A percentile compares a stretch with the other conserved stretches of the same genome.
These are phyloP conservation scores for Blastobotrys terrestris DNA, from an alignment of 805 yeast species.

Conservation along the genomic window DNA sequence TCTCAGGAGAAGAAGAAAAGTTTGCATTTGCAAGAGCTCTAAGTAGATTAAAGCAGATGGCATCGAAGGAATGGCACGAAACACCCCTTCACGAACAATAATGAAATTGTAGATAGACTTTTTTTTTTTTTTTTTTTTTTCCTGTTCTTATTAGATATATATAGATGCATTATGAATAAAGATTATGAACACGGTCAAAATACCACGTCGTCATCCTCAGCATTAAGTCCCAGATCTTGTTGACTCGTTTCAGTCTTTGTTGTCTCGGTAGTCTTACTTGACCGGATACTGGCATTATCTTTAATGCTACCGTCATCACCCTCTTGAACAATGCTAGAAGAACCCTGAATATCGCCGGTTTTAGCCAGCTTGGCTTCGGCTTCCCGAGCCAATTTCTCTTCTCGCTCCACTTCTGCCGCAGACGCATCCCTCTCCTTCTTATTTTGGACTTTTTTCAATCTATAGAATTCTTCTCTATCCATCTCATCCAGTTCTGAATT, in stretches of 20 bases:
- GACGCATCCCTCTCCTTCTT: conserved; percentile 82
- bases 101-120: neutral
- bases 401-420: conserved; percentile 42
- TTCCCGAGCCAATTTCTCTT: conserved; percentile 7
- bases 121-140: neutral
- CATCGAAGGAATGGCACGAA: conserved; percentile 75
- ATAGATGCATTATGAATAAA: neutral
- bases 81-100: neutral
- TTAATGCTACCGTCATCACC: neutral
- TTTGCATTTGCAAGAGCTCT: conserved; percentile 96
- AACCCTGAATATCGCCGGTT: conserved; percentile 15
- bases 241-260: neutral
- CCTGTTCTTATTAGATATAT: neutral
- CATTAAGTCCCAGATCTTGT: conserved; percentile 32
- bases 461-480: conserved; percentile 96
- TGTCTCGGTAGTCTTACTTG: neutral
- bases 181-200: conserved; percentile 27
- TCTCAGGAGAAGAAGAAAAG: conserved; percentile 88
- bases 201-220: conserved; percentile 41
- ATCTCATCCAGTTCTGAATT: conserved; percentile 95
- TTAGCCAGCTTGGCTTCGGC: conserved; percentile 24
- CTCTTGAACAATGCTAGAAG: conserved; percentile 3
- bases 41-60: conserved; percentile 87
- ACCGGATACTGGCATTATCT: neutral
- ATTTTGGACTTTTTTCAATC: conserved; percentile 93